These are phyloP conservation scores for Aspergillus uvarum DNA, from an alignment of 2,329 filamentous ascomycete species.

Conservation along the genomic window DNA sequence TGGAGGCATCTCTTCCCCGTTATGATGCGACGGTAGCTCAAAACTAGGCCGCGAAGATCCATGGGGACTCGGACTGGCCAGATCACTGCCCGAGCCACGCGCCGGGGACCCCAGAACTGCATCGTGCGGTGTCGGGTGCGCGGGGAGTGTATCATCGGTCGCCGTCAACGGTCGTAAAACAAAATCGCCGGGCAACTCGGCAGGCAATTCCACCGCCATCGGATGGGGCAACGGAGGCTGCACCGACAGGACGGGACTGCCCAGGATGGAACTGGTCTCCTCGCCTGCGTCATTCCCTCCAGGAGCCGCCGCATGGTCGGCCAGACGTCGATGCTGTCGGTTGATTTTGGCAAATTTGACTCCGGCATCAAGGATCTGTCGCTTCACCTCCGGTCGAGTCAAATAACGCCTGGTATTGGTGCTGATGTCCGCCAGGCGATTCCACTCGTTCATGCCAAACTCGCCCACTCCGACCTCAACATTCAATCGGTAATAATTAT, in stretches of 20 bases:
- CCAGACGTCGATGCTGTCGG: conserved; percentile 69
- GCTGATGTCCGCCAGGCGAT: conserved; percentile 89
- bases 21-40: conserved; percentile 26
- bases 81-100: conserved; percentile 29
- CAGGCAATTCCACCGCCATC: conserved; percentile 60
- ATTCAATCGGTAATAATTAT: conserved; percentile 95
- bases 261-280: conserved; percentile 20
- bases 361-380: conserved; percentile 72
- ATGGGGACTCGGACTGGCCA: conserved; percentile 32
- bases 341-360: conserved; percentile 81
- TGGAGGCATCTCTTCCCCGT: conserved; percentile 51
- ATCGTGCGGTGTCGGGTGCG: conserved; percentile 33
- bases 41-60: conserved; percentile 37
- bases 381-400: conserved; percentile 68
- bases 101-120: conserved; percentile 22
- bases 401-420: conserved; percentile 87
- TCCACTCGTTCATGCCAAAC: conserved; percentile 99
- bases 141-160: conserved; percentile 33
- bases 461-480: conserved; percentile 95
- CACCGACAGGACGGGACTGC: conserved; percentile 27
- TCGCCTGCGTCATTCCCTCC: conserved; percentile 24
- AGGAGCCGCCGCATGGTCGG: conserved; percentile 46
- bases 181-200: conserved; percentile 47
- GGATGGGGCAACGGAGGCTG: conserved; percentile 47
- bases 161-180: conserved; percentile 27